phyloP scores from a whole-genome alignment of 2,329 filamentous ascomycete species.

The Neospermospora avenae region DNA sequence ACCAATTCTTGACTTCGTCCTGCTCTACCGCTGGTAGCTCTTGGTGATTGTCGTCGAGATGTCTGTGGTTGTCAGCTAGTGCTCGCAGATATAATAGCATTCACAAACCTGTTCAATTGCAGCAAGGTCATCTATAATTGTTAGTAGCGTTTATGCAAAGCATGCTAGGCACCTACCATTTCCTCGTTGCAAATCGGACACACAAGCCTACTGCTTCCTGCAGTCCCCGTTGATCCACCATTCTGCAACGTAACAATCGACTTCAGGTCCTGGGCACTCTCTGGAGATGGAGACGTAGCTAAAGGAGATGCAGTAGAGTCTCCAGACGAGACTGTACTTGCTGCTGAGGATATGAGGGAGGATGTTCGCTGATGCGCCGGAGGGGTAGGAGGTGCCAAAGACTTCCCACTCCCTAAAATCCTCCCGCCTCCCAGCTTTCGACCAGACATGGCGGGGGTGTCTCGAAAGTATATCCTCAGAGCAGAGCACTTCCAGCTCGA shows the following conservation, averaged over 20 bases:
- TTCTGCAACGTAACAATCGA: constrained; percentile 74
- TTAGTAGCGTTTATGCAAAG: constrained; percentile 21
- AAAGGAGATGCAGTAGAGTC: constrained; percentile 56
- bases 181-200: constrained; percentile 99
- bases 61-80: constrained; percentile 43
- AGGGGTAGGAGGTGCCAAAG: constrained; percentile 64
- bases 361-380: constrained; percentile 37
- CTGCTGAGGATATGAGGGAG: constrained; percentile 49
- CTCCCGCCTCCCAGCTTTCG: constrained; percentile 89
- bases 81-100: neutral
- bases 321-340: constrained; percentile 78
- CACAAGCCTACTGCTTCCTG: constrained; percentile 66
- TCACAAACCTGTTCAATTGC: constrained; percentile 73
- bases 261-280: constrained; percentile 72
- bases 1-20: constrained; percentile 77
- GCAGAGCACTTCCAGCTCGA: constrained; percentile 27
- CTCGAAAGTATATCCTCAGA: constrained; percentile 23
- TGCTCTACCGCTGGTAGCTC: constrained; percentile 70
- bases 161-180: constrained; percentile 61
- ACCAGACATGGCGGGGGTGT: constrained; percentile 61
- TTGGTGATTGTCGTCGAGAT: constrained; percentile 71
- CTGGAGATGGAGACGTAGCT: constrained; percentile 61
- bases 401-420: constrained; percentile 82
- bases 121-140: constrained; percentile 74
- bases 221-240: constrained; percentile 47